Percentiles rank a stretch among this genome's conserved stretches.
Conservation (phyloP, 352 stramenopile genomes). For the Globisporangium apiculatum region DNA sequence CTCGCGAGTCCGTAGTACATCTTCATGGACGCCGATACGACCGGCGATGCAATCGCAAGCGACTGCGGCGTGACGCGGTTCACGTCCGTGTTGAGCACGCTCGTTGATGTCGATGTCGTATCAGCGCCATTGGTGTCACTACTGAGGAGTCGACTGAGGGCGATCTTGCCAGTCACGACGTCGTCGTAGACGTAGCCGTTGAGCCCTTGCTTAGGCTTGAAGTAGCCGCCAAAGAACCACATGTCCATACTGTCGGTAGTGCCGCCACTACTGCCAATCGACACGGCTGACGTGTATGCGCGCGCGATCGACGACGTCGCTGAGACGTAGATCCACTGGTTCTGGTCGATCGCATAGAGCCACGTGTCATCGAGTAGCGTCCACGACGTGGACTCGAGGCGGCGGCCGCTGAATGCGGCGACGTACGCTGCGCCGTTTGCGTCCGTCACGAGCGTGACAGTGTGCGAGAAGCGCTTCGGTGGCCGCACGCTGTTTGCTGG, state of each 20-base stretch:
- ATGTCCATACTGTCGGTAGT: conserved; percentile 19
- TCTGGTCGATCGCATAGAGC: conserved; percentile 45
- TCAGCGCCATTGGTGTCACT: neutral
- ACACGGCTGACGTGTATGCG: conserved; percentile 62
- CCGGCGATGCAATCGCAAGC: neutral
- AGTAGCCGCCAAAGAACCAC: conserved; percentile 78
- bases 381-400: conserved; percentile 39
- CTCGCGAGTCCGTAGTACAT: conserved; percentile 17
- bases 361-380: conserved; percentile 45
- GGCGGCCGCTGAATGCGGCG: conserved; percentile 50
- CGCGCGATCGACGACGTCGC: conserved; percentile 20
- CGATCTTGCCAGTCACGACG: conserved; percentile 32
- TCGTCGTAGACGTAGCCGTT: conserved; percentile 74
- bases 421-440: conserved; percentile 28
- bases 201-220: conserved; percentile 34
- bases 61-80: conserved; percentile 11
- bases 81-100: neutral
- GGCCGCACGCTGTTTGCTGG: conserved; percentile 17
- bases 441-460: conserved; percentile 29
- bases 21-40: conserved; percentile 17
- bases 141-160: conserved; percentile 11
- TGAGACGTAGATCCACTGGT: conserved; percentile 28
- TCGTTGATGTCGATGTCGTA: neutral
- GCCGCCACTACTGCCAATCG: conserved; percentile 11
- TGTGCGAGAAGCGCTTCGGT: conserved; percentile 57